Conservation (phyloP, 306 rosid species). For the Vachellia pachyceras region DNA sequence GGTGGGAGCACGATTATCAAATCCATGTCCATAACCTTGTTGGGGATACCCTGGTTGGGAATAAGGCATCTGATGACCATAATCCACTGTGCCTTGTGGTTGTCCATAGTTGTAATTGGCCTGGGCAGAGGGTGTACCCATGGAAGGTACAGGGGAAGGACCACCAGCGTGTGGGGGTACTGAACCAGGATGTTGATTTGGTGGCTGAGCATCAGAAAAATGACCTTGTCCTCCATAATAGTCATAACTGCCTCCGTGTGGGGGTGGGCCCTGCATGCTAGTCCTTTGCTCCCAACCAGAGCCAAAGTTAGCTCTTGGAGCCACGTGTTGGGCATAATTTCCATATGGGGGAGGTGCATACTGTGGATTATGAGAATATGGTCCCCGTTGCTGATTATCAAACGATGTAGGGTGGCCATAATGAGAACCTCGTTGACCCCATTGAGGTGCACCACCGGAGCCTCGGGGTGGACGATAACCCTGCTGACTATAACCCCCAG, state of each 20-base stretch:
- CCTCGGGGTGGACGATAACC: slow-evolving; percentile 77
- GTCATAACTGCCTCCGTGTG: slow-evolving; percentile 73
- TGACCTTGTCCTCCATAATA: slow-evolving; percentile 84
- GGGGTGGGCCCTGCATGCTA: slow-evolving; percentile 71
- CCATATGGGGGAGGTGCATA: slow-evolving; percentile 73
- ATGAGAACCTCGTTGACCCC: slow-evolving; percentile 92
- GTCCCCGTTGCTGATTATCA: slow-evolving; percentile 86
- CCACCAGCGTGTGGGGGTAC: slow-evolving; percentile 66
- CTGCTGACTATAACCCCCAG: slow-evolving; percentile 83
- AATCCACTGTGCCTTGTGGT: slow-evolving; percentile 70
- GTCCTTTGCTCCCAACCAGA: slow-evolving; percentile 98
- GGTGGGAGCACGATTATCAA: slow-evolving; percentile 64
- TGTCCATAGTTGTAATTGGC: slow-evolving; percentile 79
- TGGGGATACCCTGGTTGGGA: slow-evolving; percentile 74
- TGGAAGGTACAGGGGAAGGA: slow-evolving; percentile 68
- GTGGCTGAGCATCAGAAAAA: slow-evolving; percentile 60
- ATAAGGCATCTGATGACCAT: slow-evolving; percentile 69
- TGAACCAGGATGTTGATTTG: slow-evolving; percentile 61
- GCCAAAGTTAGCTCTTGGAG: slow-evolving; percentile 70
- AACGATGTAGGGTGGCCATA: slow-evolving; percentile 67
- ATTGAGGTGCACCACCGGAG: slow-evolving; percentile 77
- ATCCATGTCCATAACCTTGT: slow-evolving; percentile 86
- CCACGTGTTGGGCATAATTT: slow-evolving; percentile 77
- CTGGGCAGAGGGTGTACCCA: slow-evolving; percentile 65
- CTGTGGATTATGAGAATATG: slow-evolving; percentile 72